A percentile compares a stretch with the other conserved stretches of the same genome.
These are phyloP conservation scores for Phialophora tarda DNA, from an alignment of 2,329 filamentous ascomycete genomes.

Conservation along the genomic window DNA sequence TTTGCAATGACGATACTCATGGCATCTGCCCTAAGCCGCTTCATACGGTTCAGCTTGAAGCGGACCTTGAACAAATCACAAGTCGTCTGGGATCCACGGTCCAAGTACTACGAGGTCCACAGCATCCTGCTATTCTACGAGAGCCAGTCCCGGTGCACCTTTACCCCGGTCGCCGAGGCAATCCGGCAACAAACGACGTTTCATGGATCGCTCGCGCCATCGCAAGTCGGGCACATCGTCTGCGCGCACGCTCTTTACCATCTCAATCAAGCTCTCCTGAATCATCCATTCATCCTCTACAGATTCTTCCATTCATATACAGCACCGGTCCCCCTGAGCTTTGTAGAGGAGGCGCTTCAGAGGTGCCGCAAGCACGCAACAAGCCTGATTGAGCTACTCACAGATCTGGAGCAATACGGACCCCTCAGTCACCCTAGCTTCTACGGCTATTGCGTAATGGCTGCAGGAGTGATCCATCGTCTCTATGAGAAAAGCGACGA, in stretches of 20 bases:
- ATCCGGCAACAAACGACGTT: background rate
- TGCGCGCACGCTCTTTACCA: conserved; percentile 46
- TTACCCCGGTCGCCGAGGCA: conserved; percentile 8
- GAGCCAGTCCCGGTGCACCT: conserved; percentile 18
- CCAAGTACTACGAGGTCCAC: conserved; percentile 23
- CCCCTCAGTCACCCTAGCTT: conserved; percentile 43
- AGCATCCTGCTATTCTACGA: conserved; percentile 24
- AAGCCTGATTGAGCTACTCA: conserved; percentile 41
- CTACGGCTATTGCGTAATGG: conserved; percentile 45
- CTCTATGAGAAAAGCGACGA: conserved; percentile 17
- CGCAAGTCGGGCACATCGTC: conserved; percentile 39
- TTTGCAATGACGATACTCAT: conserved; percentile 24
- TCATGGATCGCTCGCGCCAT: background rate
- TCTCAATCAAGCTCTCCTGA: conserved; percentile 45
- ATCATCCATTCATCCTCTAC: conserved; percentile 46
- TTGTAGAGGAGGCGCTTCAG: conserved; percentile 41
- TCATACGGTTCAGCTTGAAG: conserved; percentile 23
- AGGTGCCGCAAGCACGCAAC: conserved; percentile 42
- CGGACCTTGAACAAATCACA: conserved; percentile 12
- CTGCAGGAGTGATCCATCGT: conserved; percentile 36
- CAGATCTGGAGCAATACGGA: conserved; percentile 17
- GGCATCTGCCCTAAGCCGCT: conserved; percentile 24
- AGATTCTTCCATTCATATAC: conserved; percentile 40
- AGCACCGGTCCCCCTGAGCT: conserved; percentile 43
- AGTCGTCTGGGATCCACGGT: conserved; percentile 23